Evolutionary conservation across 1,139 yeast species (phyloP).

Genomic region (Geotrichum aggregatum): DNA sequence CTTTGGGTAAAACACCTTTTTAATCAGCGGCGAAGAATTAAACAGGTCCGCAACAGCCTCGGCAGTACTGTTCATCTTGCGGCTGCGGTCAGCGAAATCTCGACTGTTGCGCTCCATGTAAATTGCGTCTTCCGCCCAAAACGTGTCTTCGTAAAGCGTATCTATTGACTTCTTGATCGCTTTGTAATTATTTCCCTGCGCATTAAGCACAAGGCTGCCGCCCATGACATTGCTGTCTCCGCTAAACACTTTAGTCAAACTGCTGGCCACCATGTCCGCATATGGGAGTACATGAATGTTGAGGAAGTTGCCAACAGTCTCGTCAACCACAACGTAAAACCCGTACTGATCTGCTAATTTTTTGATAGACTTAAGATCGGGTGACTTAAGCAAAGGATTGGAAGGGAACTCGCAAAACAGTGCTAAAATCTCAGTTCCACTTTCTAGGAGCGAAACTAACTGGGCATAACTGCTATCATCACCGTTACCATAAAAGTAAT

Average conservation of each 20-base stretch:
- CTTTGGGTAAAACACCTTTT: constrained; percentile 69
- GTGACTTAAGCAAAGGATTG: constrained; percentile 81
- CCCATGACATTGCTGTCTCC: constrained; percentile 97
- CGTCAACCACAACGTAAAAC: constrained; percentile 83
- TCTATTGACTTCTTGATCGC: constrained; percentile 50
- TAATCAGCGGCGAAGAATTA: constrained; percentile 42
- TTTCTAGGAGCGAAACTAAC: constrained; percentile 57
- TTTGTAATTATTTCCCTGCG: constrained; percentile 52
- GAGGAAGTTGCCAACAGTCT: constrained; percentile 86
- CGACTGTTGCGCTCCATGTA: constrained; percentile 89
- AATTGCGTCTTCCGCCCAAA: constrained; percentile 94
- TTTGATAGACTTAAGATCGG: constrained; percentile 63
- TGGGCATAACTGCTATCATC: constrained; percentile 53
- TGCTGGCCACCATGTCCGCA: constrained; percentile 80
- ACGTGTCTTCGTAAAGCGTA: constrained; percentile 62
- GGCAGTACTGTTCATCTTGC: constrained; percentile 63
- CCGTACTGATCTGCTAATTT: constrained; percentile 61
- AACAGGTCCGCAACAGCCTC: constrained; percentile 48
- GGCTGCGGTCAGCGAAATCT: constrained; percentile 70
- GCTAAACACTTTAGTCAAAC: constrained; percentile 85
- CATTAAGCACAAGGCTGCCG: constrained; percentile 79
- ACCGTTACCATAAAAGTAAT: constrained; percentile 78
- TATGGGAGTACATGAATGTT: constrained; percentile 78
- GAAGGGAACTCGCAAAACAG: constrained; percentile 93
- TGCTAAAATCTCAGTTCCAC: constrained; percentile 62